Percentiles rank a stretch among this genome's conserved stretches.
Evolutionary conservation across 352 stramenopile species (phyloP).

Genomic region (Pythium aphanidermatum): DNA sequence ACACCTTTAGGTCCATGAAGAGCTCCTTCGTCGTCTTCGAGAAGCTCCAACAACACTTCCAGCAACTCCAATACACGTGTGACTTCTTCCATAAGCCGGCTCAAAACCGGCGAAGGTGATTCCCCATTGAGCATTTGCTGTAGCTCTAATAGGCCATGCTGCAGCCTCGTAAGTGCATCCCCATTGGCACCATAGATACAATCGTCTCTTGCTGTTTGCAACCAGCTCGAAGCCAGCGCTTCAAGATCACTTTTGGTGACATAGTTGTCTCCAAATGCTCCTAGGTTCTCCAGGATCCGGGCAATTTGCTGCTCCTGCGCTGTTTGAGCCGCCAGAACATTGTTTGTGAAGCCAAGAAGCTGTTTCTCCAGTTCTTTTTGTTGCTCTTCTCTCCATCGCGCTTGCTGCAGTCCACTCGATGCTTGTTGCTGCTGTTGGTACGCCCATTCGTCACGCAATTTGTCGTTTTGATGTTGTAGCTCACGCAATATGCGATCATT

Average conservation of each 20-base stretch:
- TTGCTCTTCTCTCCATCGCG: constrained; percentile 10
- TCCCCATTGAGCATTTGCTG: constrained; percentile 24
- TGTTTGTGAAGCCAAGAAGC: constrained; percentile 16
- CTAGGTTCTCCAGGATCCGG: constrained; percentile 12
- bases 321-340: constrained; percentile 20
- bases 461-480: constrained; percentile 26
- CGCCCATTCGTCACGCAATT: constrained; percentile 5
- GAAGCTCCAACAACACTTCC: constrained; percentile 9
- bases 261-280: constrained; percentile 23
- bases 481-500: constrained; percentile 36
- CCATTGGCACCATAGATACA: constrained; percentile 47
- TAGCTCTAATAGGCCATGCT: constrained; percentile 27
- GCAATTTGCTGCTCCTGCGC: constrained; percentile 24
- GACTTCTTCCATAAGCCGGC: constrained; percentile 26
- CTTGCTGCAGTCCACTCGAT: constrained; percentile 2
- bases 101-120: constrained; percentile 19
- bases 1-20: constrained; percentile 11
- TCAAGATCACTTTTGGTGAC: constrained; percentile 25
- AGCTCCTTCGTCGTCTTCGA: constrained; percentile 4
- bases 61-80: constrained; percentile 29
- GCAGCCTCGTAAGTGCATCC: constrained; percentile 23
- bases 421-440: constrained; percentile 23
- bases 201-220: constrained; percentile 43
- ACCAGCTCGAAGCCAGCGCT: constrained; percentile 20
- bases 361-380: constrained; percentile 23